Evolutionary conservation across 345 rosid species (phyloP), one percentile per base, ranked within the genome.

Genomic region (Gossypium australe): DNA sequence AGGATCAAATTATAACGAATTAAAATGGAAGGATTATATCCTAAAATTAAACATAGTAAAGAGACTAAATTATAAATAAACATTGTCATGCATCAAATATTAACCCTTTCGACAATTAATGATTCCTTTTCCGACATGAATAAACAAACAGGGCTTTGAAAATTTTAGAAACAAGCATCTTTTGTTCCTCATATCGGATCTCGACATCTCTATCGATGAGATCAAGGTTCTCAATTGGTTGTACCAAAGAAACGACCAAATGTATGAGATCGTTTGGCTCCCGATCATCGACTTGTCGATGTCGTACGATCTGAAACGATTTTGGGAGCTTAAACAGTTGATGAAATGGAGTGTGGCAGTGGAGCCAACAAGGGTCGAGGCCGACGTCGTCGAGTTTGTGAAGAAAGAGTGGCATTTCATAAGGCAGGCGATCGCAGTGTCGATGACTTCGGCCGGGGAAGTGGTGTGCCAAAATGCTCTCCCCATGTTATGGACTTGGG

Each of bases 401-500:
- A 87, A 79, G 82, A 82, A 92, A 58, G 80, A 79, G 22, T 94
- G 98, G 97, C 87, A 80, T 18, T 90, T 92, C 60, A 75, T 77
- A 78, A 86, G 84, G 75, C 87, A 82, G 47, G 82, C 97, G 5
- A 80, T 92, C 29, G 78, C 87, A 16, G 90, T 94, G 66, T 96
- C 87, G 20, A 79, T 94, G 79, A 93, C 86, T 68, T 85, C 89
- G 1, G 89, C 84, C 75, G 97, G 92, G 13, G 83, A 78, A 58
- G 93, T 92, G 43, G 86, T 76, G 77, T 83, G 82, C 65, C 87
- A 83, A 29, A 94, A 92, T 61, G 97, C 98, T 20, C 80, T 94
- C 72, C 89, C 87, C 44, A 90, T 94, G 98, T 84, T 89, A 80
- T 89, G 96, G 89, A 89, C 90, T 61, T 92, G 97, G 94, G 91